A percentile compares a stretch with the other conserved stretches of the same genome.
Evolutionary conservation across 2,329 filamentous ascomycete species (phyloP).

Genomic region (Trichoderma citrinoviride): DNA sequence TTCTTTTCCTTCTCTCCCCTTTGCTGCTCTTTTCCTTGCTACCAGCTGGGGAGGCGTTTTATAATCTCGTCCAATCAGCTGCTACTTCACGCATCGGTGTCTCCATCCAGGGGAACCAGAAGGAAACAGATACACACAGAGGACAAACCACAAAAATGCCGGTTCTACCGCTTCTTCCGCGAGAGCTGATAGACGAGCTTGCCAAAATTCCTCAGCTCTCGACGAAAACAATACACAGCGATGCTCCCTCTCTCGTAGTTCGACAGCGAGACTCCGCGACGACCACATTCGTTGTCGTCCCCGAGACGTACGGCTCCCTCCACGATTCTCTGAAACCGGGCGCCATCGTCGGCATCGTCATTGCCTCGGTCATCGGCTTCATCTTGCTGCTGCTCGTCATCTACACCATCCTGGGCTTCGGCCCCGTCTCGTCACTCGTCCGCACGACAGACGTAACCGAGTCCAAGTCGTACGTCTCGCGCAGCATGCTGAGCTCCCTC

Average conservation of each 20-base stretch:
- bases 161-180: slow-evolving; percentile 17
- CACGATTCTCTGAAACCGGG: slow-evolving; percentile 44
- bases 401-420: slow-evolving; percentile 48
- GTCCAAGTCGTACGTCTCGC: slow-evolving; percentile 16
- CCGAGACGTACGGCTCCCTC: slow-evolving; percentile 36
- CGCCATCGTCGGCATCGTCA: slow-evolving; percentile 44
- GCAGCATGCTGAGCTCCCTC: slow-evolving; percentile 24
- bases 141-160: slow-evolving; percentile 5
- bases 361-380: slow-evolving; percentile 49
- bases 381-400: slow-evolving; percentile 52
- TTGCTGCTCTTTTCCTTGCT: neutral
- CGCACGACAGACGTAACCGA: slow-evolving; percentile 7
- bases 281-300: slow-evolving; percentile 34
- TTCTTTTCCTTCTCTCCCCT: neutral
- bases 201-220: neutral
- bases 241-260: slow-evolving; percentile 3
- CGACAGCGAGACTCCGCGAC: slow-evolving; percentile 15
- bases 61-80: neutral
- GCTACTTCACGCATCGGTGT: neutral
- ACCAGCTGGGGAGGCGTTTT: neutral
- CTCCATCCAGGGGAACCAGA: neutral
- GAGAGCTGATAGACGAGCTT: neutral
- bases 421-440: slow-evolving; percentile 33
- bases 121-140: neutral
- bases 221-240: neutral